A percentile compares a stretch with the other conserved stretches of the same genome.
Evolutionary conservation across 73 alveolate species (phyloP).

Genomic region (Halteria grandinella): DNA sequence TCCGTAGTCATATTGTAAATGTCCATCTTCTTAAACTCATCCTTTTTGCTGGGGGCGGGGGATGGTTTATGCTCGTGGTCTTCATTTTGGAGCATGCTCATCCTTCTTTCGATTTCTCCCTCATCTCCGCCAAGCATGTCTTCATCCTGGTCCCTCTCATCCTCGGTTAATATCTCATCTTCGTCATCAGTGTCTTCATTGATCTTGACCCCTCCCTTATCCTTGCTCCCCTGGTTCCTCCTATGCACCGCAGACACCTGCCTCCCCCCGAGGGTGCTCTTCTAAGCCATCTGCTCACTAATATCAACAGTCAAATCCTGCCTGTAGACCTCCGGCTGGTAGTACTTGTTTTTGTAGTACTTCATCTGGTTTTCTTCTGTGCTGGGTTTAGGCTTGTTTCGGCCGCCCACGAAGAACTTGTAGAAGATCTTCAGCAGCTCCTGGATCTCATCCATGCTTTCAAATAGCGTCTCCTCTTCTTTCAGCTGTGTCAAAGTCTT

Average conservation of each 20-base stretch:
- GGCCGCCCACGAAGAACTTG: slow-evolving; percentile 48
- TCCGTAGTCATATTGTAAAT: too few relatives aligned
- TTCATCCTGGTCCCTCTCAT: background rate
- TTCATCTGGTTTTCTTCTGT: slow-evolving; percentile 21
- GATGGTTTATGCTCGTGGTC: too few relatives aligned
- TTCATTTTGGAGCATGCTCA: background rate
- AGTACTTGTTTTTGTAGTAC: slow-evolving; percentile 40
- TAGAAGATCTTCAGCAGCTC: slow-evolving; percentile 57
- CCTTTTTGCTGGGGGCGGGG: too few relatives aligned
- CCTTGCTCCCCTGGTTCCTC: too few relatives aligned
- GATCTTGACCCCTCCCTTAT: too few relatives aligned
- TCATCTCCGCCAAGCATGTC: background rate
- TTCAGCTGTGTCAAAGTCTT: too few relatives aligned
- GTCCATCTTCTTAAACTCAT: too few relatives aligned
- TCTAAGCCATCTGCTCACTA: too few relatives aligned
- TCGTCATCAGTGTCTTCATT: background rate
- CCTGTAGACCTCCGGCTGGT: slow-evolving; percentile 15
- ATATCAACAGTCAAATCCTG: too few relatives aligned
- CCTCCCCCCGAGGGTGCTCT: too few relatives aligned
- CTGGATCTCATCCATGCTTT: slow-evolving; percentile 48
- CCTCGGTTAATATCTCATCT: background rate
- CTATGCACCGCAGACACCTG: too few relatives aligned
- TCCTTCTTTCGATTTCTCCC: background rate
- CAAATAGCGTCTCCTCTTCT: slow-evolving; percentile 10
- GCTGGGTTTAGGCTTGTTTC: slow-evolving; percentile 18